Evolutionary conservation across 176 grass and related monocot genomes (phyloP), one percentile per base, ranked within the genome.

Genomic region (Dendrocalamus sinicus): DNA sequence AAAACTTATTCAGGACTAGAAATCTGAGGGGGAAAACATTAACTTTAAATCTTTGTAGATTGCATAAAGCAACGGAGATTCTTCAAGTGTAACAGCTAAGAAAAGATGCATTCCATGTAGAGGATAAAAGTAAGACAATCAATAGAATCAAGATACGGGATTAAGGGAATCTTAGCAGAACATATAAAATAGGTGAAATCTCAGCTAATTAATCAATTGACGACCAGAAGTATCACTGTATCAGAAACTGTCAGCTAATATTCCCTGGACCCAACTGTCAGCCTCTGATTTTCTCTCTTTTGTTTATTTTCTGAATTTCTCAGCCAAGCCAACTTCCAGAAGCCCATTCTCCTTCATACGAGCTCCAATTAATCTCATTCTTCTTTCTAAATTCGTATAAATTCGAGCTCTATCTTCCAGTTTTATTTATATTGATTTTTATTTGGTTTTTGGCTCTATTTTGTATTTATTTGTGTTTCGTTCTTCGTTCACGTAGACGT

Each of bases 1-100:
- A 73, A 20, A 84, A 84, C 51, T 68, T 79, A 76, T 76, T 91
- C 72, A 87, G 80, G 4, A 81, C 20, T 61, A 6, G 24, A 44
- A 66, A 85, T 22, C 50, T 10, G 37, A 68, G 45, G 35, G 16
- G 5, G 28, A 55, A 10, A 4, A 53, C 53, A 57, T 77, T 22
- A 24, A 30, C 10, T 77, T 61, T 62, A 45, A 43, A 44, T 9
- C 14, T 78, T 45, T 8, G 24, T 14, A 44, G 12, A 77, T 14
- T 59, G 55, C 55, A 77, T 78, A 44, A 41, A 45, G 55, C 54
- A 60, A 23, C 6, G 2, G 17, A 55, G 15, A 66, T 35, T 66
- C 63, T 9, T 35, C 63, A 66, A 62, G 23, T 55, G 16, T 22
- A 55, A 55, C 50, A 55, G 14, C 22, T 30, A n/a, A 26, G 5